Evolutionary conservation across 2,329 filamentous ascomycete species (phyloP).

Genomic region (Clonostachys solani): DNA sequence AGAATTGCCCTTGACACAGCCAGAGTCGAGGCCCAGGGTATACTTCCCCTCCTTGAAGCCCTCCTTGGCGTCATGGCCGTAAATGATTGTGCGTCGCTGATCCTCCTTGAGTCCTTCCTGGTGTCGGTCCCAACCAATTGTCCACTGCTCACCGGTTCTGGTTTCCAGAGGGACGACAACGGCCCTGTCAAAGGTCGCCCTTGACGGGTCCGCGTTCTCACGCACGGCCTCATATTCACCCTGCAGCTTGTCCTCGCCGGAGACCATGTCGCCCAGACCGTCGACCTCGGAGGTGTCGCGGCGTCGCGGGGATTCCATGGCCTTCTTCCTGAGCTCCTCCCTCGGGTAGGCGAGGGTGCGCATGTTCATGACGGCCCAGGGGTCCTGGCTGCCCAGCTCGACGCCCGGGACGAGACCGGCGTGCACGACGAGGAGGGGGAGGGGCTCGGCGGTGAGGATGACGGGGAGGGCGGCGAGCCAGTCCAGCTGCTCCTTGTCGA

Average conservation of each 20-base stretch:
- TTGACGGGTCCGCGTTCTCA: conserved; percentile 7
- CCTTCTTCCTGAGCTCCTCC: conserved; percentile 29
- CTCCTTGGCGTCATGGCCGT: conserved; percentile 77
- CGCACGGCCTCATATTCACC: conserved; percentile 1
- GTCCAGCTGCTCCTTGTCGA: conserved; percentile 52
- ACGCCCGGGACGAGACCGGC: conserved; percentile 79
- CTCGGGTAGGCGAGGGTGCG: conserved; percentile 63
- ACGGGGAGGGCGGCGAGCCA: conserved; percentile 72
- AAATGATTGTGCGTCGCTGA: conserved; percentile 65
- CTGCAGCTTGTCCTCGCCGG: conserved; percentile 12
- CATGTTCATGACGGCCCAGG: conserved; percentile 89
- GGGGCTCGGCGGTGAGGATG: conserved; percentile 67
- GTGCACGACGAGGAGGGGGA: conserved; percentile 71
- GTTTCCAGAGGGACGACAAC: conserved; percentile 31
- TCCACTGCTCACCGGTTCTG: conserved; percentile 61
- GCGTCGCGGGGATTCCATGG: conserved; percentile 9
- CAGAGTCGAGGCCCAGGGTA: conserved; percentile 81
- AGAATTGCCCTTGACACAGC: conserved; percentile 71
- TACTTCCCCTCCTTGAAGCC: conserved; percentile 62
- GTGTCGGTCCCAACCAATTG: conserved; percentile 53
- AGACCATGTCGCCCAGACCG: background rate
- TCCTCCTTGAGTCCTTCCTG: conserved; percentile 28
- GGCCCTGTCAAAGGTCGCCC: conserved; percentile 17
- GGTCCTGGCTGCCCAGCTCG: conserved; percentile 64
- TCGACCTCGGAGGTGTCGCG: conserved; percentile 6